Evolutionary conservation across 768 basidiomycete species (phyloP).

Genomic region (Pleurotus eryngii): DNA sequence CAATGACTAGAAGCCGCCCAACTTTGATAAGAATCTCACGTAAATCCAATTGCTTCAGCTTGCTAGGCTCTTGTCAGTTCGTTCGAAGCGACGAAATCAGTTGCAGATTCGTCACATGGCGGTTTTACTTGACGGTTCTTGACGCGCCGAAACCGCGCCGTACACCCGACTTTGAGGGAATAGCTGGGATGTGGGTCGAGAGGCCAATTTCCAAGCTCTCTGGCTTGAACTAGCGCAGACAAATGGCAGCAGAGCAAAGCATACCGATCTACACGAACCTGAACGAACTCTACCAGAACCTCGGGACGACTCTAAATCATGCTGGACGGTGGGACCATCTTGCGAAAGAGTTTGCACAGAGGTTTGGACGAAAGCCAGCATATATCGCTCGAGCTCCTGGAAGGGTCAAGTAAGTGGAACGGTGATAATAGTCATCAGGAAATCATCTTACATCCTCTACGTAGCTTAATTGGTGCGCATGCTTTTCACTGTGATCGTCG

Average conservation of each 20-base stretch:
- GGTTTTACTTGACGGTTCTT: not conserved
- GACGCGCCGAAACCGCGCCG: not conserved
- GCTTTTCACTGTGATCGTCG: no score
- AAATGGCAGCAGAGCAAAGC: conserved; percentile 52
- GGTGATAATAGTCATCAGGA: not conserved
- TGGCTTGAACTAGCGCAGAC: not conserved
- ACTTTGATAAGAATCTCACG: no score
- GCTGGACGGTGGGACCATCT: conserved; percentile 61
- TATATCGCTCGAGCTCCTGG: conserved; percentile 79
- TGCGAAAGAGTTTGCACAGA: conserved; percentile 53
- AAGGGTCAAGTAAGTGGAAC: conserved; percentile 62
- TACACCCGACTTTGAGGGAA: not conserved
- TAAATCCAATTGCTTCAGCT: no score
- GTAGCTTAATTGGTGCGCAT: conserved; percentile 41
- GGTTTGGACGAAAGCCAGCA: conserved; percentile 64
- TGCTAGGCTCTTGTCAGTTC: no score
- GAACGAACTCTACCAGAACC: conserved; percentile 49
- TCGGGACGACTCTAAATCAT: conserved; percentile 53
- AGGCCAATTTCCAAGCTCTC: not conserved
- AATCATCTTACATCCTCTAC: not conserved
- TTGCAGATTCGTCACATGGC: no score
- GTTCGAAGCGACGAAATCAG: no score
- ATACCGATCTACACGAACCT: conserved; percentile 64
- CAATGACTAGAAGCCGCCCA: no score
- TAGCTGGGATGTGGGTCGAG: not conserved